Base-by-base conservation (phyloP, 116 monocot genomes). In the Zostera marina region DNA sequence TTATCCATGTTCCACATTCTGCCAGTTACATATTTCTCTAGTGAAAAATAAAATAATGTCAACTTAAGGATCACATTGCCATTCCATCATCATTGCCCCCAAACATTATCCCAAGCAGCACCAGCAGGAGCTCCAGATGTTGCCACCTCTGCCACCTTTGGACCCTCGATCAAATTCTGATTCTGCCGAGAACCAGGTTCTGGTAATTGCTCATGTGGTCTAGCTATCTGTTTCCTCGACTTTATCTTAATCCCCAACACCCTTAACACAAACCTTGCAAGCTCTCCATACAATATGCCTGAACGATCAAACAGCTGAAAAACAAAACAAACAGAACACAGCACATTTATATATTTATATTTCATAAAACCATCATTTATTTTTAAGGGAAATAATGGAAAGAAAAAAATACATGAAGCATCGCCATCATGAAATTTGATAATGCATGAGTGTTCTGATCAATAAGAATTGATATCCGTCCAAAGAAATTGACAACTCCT, bases 391-490 rank as follows among this genome's bases (percentile, higher is more conserved):
- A 22, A 39, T 21, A 7, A 39, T 26, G 22, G 13, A 10, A 44
- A 17, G 12, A 0, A 7, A 13, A 38, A 9, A n/a, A 9, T 22
- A 86, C 92, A 79, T 92, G 86, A 39, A 92, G 83, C 25, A 92
- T 70, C n/a, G 92, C 92, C 23, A 78, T 55, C 80, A 92, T 86
- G 60, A 92, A 86, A 71, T 80, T 66, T 59, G 85, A 82, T 32
- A 92, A 78, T n/a, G 92, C 92, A 9, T 86, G 86, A 22, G 92
- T 92, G 43, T 92, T 92, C 65, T 86, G 86, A 72, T 86, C 86
- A 17, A 86, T 70, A 15, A 92, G 83, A 14, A 83, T 53, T 11
- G 85, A 68, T 24, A 92, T 71, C 23, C 86, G 72, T 9, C 86
- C 86, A 68, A 82, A 92, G 74, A 82, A 82, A 51, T 80, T 77